Evolutionary conservation across 2,329 filamentous ascomycete genomes (phyloP), one percentile per base, ranked within the genome.

Genomic region (Colletotrichum navitas): DNA sequence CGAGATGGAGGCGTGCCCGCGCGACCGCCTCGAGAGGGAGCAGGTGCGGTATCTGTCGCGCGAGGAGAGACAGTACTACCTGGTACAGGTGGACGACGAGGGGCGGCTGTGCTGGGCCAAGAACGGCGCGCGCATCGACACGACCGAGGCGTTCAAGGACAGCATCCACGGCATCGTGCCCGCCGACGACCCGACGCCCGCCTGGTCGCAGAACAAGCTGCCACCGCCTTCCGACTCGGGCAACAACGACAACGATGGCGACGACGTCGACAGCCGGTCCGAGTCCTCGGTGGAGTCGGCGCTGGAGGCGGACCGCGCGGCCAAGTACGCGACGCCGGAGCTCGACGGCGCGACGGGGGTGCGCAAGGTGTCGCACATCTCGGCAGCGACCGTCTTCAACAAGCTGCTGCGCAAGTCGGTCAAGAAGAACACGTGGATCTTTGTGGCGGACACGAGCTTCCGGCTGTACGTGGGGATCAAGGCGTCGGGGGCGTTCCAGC

Each of bases 361-460:
- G 36, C 82, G 83, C 72, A 86, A 84, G 74, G 79, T 86, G 18
- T 89, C 87, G 59, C 90, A 94, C 76, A 85, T 94, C 3, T 93
- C 89, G 6, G 89, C 92, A 1, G 89, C 91, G 0, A 91, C 92
- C 0, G 86, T 97, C 4, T 88, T 95, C 79, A 94, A 96, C 80
- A 92, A 93, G 74, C 85, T 97, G 7, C 85, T 96, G 21, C 89
- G 93, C 72, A 92, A 93, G 74, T 91, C 92, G 0, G 92, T 94
- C 49, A 93, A 91, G 80, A 94, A 94, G 74, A 95, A 95, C 77
- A 96, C 93, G 5, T 97, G 95, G 95, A 97, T 97, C 74, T 98
- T 97, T 77, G 94, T 95, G 10, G 92, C 93, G 32, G 94, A 97
- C 81, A 95, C 93, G 1, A 92, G 89, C 1, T 96, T 95, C 79